Base-by-base conservation (phyloP, 305 asterid species). In the Fraxinus sp. region DNA sequence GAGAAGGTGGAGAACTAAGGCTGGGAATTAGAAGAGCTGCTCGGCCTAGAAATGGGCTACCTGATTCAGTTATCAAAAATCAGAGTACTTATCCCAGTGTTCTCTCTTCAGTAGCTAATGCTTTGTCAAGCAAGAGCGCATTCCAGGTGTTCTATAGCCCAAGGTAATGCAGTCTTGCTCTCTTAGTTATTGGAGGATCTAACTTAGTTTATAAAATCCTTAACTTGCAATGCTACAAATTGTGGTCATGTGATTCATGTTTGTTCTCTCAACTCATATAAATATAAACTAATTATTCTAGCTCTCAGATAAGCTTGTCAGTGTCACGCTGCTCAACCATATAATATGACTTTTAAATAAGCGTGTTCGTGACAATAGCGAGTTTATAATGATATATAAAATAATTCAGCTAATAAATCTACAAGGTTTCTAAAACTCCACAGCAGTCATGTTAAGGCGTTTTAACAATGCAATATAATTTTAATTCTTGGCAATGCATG, bases 11-110 rank as follows among this genome's bases (percentile, higher is more conserved):
- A 77, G 97, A 92, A 55, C 89, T 97, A 49, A 88, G 98, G 36
- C 76, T 97, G 90, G 99, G 99, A 39, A 91, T 97, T 79, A 90
- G 98, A 88, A 89, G 97, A 90, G 97, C 99, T 74, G 93, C 97
- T 87, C 94, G 97, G 22, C 97, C 97, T 26, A 90, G 95, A 91
- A 92, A 93, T 79, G 94, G 97, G 32, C 88, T 97, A 35, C 97
- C 98, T 79, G 98, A 97, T 83, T 91, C 94, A 5, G 77, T 97
- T 80, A 87, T 92, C 28, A 92, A 91, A 84, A 92, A 85, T 82
- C 99, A 96, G 89, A 90, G 70, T 85, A 89, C 94, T 85, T 92
- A 88, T 86, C 90, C 94, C 78, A 89, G 85, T 81, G 91, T 95
- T 72, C 97, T 97, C 26, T 89, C 96, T 2, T 89, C 94, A 9